phyloP scores from a whole-genome alignment of 805 yeast genomes.

The Metschnikowia koreensis region DNA sequence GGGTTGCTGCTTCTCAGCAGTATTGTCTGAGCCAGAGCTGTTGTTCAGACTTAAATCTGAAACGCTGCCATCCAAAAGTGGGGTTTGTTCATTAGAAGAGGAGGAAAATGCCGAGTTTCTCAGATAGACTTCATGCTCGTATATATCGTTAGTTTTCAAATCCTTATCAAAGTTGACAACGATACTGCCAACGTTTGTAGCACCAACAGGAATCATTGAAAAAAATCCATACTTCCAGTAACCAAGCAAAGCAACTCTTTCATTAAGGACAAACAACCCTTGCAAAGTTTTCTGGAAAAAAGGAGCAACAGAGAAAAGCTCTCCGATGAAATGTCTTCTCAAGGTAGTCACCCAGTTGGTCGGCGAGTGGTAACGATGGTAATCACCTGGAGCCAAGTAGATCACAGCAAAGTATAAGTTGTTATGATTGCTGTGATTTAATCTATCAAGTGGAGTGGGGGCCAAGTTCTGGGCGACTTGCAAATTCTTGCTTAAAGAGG shows the following conservation, averaged over 20 bases:
- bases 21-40: constrained; percentile 6
- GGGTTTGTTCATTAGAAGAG: constrained; percentile 27
- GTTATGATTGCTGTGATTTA: constrained; percentile 40
- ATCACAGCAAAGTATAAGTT: constrained; percentile 84
- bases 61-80: constrained; percentile 24
- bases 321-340: constrained; percentile 95
- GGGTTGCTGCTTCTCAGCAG: not conserved
- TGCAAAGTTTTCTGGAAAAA: constrained; percentile 86
- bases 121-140: constrained; percentile 47
- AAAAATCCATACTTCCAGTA: constrained; percentile 97
- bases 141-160: constrained; percentile 75
- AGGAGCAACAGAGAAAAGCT: constrained; percentile 93
- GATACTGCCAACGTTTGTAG: constrained; percentile 97
- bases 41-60: constrained; percentile 9
- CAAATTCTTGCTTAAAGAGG: constrained; percentile 35
- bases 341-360: constrained; percentile 91
- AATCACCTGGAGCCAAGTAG: constrained; percentile 97
- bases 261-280: constrained; percentile 87
- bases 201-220: constrained; percentile 99
- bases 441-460: constrained; percentile 31
- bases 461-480: constrained; percentile 43
- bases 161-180: constrained; percentile 88
- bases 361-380: constrained; percentile 96
- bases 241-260: constrained; percentile 92
- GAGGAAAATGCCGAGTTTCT: constrained; percentile 14